phyloP scores from a whole-genome alignment of 179 eudicot genomes.

The Carnegiea gigantea region DNA sequence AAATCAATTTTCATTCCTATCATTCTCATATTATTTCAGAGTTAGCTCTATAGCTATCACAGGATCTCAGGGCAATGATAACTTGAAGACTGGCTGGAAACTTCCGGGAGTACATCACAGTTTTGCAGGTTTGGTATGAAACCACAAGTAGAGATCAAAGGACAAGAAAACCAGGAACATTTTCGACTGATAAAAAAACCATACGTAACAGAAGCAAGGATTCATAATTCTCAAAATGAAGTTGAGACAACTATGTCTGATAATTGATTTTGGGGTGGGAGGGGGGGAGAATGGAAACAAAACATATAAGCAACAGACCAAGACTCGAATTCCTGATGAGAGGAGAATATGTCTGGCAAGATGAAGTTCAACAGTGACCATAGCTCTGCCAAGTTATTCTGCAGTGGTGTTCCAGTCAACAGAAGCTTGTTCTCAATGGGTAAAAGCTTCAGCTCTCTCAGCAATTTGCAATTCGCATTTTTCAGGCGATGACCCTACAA shows the following conservation, averaged over 20 bases:
- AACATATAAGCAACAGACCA: slow-evolving; percentile 48
- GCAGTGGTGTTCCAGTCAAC: slow-evolving; percentile 96
- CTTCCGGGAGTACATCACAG: background rate
- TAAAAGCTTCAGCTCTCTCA: slow-evolving; percentile 67
- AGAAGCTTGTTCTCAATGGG: slow-evolving; percentile 87
- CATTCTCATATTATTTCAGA: background rate
- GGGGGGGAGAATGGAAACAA: background rate
- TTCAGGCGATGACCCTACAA: slow-evolving; percentile 91
- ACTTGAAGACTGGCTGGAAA: background rate
- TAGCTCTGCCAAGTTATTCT: slow-evolving; percentile 96
- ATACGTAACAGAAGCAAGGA: background rate
- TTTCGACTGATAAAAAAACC: background rate
- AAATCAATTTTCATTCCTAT: background rate
- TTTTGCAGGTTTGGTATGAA: background rate
- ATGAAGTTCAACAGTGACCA: slow-evolving; percentile 98
- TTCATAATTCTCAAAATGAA: background rate
- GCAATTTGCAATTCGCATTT: slow-evolving; percentile 77
- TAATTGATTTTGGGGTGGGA: too few species aligned
- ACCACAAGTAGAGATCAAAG: background rate
- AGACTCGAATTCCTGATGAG: slow-evolving; percentile 92
- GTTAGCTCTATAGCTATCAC: background rate
- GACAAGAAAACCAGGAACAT: background rate
- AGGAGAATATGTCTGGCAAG: slow-evolving; percentile 93
- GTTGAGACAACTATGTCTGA: too few species aligned
- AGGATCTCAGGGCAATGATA: background rate